Conservation (phyloP, 129 eudicot genomes). For the Helianthus tuberosus region DNA sequence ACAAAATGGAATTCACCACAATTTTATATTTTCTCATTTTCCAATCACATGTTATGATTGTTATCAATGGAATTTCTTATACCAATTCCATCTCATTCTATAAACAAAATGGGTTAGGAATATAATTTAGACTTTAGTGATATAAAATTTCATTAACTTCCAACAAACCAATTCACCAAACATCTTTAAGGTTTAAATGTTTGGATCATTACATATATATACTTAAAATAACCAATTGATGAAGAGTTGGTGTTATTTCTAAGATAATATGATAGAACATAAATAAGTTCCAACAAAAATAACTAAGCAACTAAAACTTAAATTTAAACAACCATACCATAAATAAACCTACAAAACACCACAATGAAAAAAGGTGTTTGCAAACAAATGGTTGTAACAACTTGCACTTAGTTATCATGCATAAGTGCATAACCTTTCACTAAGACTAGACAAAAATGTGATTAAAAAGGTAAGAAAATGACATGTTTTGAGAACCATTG, state of each 20-base stretch:
- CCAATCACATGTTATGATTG: too few relatives aligned
- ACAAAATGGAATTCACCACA: too few relatives aligned
- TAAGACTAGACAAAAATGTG: conserved; percentile 19
- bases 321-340: neutral
- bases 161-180: too few relatives aligned
- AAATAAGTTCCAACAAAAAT: neutral
- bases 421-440: conserved; percentile 33
- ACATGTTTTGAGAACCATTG: conserved; percentile 34
- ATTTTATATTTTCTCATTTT: too few relatives aligned
- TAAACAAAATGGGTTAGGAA: too few relatives aligned
- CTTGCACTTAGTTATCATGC: conserved; percentile 39
- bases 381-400: conserved; percentile 7
- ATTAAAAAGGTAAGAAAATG: conserved; percentile 25
- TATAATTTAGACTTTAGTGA: too few relatives aligned
- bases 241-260: neutral
- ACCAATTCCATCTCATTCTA: too few relatives aligned
- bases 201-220: neutral
- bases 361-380: neutral
- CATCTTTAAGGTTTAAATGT: too few relatives aligned
- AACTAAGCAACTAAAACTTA: neutral
- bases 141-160: too few relatives aligned
- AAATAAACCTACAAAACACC: conserved; percentile 9
- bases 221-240: neutral
- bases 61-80: too few relatives aligned
- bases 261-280: neutral